Base-by-base conservation (phyloP, 2,329 filamentous ascomycete genomes). In the Cadophora sp. region DNA sequence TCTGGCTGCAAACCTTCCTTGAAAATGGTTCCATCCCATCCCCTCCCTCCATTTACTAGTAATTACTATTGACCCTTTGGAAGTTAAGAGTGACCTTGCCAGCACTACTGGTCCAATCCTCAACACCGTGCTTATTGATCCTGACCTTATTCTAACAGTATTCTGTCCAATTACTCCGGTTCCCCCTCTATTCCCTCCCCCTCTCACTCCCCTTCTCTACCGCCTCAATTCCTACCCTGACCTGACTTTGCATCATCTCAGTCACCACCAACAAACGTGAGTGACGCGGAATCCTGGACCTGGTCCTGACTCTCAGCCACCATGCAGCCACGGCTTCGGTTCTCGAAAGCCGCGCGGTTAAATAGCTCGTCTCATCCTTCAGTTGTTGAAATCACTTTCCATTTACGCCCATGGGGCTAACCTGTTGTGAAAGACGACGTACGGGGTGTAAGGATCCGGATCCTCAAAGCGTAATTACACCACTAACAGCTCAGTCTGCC, bases 311-410 rank as follows among this genome's bases (percentile, higher is more conserved):
- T 22, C 19, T 11, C 27, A 56, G 53, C 53, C 55, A 58, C 31
- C 55, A 59, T 59, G 56, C 56, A 59, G 56, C 56, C 19, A 22
- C 22, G 12, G 34, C n/a, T 37, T 43, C 31, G 34, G n/a, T 43
- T 59, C 56, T 59, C 56, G 22, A 59, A 59, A 59, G 56, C 56
- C 56, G 56, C 56, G 56, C 56, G 56, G 56, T 59, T 59, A 59
- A 59, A 59, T 59, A 40, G 56, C 56, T 59, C 56, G 56, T 59
- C 56, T 59, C 56, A 34, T 59, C 55, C 34, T 48, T 48, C n/a
- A 48, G 4, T n/a, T 48, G 43, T n/a, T n/a, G n/a, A n/a, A 48
- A 48, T 43, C 22, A 26, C 31, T 40, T 29, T 37, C 9, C n/a
- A 11, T 26, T 40, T 22, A 26, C 31, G 56, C 31, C 34, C 34